Base-by-base conservation (phyloP, 768 basidiomycete species). In the Trametes punicea region DNA sequence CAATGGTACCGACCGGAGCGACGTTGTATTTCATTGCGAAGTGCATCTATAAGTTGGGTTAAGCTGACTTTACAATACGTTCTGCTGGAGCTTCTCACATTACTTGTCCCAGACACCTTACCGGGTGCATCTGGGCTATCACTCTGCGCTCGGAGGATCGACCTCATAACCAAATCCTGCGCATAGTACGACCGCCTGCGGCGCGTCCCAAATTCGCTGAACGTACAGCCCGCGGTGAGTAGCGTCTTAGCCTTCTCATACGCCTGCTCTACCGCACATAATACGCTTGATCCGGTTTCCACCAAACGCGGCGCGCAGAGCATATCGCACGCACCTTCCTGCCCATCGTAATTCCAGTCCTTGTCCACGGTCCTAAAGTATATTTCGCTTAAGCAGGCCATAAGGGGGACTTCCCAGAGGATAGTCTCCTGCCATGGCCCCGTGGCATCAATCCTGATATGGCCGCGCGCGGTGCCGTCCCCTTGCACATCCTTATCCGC, bases 361-460 rank as follows among this genome's bases (percentile, higher is more conserved):
- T 77, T 87, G 62, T 81, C 80, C 33, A 83, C 85, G 16, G 79
- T 77, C 18, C 72, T 77, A 73, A 96, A 99, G 73, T 92, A 96
- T 18, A 84, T 83, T 69, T 99, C 93, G 65, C 90, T 93, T 47
- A 99, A 75, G 60, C 84, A 84, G 13, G 93, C 85, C 93, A 98
- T 94, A 47, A 98, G 74, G 1, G 93, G 95, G 1, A 98, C 93
- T 73, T 98, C 97, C 85, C 96, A 99, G 25, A 97, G 74, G 55
- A 98, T 96, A 6, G 90, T 80, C 61, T 94, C 90, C 0, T 73
- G 72, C 93, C 93, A 95, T 5, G 77, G 78, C 6, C 92, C 94
- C 26, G 65, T 65, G 5, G 82, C 81, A 59, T 85, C 82, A 50
- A 99, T 88, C 63, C 91, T 83, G 31, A 95, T 71, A 11, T 59